Evolutionary conservation across 352 stramenopile genomes (phyloP).

Genomic region (Peronosclerospora sorghi): DNA sequence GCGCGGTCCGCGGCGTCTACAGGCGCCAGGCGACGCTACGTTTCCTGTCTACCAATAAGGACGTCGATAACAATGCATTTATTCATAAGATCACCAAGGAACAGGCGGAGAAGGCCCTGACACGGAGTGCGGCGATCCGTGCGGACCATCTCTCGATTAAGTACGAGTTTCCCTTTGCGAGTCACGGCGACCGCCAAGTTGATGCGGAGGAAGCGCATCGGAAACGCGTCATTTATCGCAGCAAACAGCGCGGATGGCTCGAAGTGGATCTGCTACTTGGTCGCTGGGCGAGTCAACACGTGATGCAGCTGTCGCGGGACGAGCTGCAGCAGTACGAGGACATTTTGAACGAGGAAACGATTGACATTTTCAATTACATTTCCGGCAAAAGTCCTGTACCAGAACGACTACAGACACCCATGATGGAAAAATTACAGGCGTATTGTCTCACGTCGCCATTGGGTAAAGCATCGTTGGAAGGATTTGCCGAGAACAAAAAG

Average conservation of each 20-base stretch:
- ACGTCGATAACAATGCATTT: constrained; percentile 38
- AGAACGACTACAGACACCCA: constrained; percentile 60
- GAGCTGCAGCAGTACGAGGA: constrained; percentile 91
- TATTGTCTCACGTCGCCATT: constrained; percentile 86
- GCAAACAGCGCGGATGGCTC: constrained; percentile 92
- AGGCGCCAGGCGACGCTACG: constrained; percentile 4
- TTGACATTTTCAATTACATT: constrained; percentile 97
- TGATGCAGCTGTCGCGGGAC: constrained; percentile 59
- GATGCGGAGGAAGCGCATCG: constrained; percentile 52
- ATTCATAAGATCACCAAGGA: constrained; percentile 38
- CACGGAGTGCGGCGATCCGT: constrained; percentile 45
- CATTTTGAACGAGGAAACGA: constrained; percentile 95
- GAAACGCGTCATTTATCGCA: constrained; percentile 92
- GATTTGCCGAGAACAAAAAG: constrained; percentile 69
- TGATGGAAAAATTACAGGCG: constrained; percentile 88
- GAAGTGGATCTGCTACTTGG: constrained; percentile 93
- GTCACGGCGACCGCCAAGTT: constrained; percentile 43
- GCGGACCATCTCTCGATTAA: constrained; percentile 34
- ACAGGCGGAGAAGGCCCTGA: constrained; percentile 37
- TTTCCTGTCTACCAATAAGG: constrained; percentile 25
- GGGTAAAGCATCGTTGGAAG: constrained; percentile 78
- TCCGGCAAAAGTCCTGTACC: constrained; percentile 83
- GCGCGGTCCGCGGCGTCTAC: too few species aligned
- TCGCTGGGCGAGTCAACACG: constrained; percentile 89
- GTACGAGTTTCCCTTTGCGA: constrained; percentile 30